phyloP scores from a whole-genome alignment of 805 yeast genomes.

The Candida stauntonica region DNA sequence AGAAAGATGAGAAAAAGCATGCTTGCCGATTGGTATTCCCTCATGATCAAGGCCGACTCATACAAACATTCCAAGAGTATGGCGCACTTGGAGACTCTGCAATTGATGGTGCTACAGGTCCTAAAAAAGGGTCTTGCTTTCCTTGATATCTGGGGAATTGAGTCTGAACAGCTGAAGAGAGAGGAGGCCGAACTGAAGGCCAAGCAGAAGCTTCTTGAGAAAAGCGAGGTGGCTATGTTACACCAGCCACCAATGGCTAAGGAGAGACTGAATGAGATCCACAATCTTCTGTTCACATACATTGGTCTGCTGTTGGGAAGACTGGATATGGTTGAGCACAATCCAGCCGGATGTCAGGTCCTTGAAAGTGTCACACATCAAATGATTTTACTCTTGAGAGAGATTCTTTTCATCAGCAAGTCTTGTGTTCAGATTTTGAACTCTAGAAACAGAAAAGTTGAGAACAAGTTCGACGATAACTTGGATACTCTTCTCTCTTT shows the following conservation, averaged over 20 bases:
- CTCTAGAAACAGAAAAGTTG: conserved; percentile 20
- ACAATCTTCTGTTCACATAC: conserved; percentile 54
- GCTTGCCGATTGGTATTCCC: conserved; percentile 75
- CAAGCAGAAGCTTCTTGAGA: conserved; percentile 5
- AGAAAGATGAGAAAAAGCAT: conserved; percentile 62
- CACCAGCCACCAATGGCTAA: conserved; percentile 55
- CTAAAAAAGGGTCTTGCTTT: conserved; percentile 60
- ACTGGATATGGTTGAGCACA: conserved; percentile 71
- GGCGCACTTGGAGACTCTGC: conserved; percentile 56
- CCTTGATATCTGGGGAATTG: conserved; percentile 68
- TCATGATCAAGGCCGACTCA: conserved; percentile 73
- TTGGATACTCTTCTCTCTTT: conserved; percentile 55
- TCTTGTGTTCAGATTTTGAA: conserved; percentile 36
- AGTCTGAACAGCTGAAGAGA: conserved; percentile 41
- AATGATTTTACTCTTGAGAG: conserved; percentile 58
- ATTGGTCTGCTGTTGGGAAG: conserved; percentile 70
- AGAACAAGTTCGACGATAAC: conserved; percentile 31
- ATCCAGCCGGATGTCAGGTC: conserved; percentile 62
- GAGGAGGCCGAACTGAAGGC: conserved; percentile 10
- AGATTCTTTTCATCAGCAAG: conserved; percentile 56
- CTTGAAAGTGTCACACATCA: conserved; percentile 67
- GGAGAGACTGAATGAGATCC: conserved; percentile 59
- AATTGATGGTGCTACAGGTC: conserved; percentile 62
- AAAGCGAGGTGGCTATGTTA: conserved; percentile 38
- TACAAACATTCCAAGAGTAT: conserved; percentile 59